A percentile compares a stretch with the other conserved stretches of the same genome.
phyloP scores from a whole-genome alignment of 1,284 basidiomycete species.

The Meripilus lineatus region DNA sequence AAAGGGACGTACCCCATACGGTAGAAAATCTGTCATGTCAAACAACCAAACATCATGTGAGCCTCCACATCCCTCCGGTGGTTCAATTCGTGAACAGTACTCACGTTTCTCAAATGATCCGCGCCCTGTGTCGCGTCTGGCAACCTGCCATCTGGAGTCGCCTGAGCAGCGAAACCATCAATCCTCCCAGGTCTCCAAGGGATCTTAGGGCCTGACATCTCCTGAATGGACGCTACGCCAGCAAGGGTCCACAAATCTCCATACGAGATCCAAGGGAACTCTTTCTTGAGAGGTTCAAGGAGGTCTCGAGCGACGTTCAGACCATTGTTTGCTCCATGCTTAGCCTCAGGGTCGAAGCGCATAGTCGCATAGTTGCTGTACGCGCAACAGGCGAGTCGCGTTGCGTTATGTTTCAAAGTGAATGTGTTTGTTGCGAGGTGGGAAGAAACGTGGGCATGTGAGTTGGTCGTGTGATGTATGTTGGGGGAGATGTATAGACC shows the following conservation, averaged over 20 bases:
- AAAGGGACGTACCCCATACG: conserved; percentile 68
- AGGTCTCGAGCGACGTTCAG: conserved; percentile 77
- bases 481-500: conserved; percentile 1
- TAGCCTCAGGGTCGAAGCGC: conserved; percentile 85
- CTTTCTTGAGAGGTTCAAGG: conserved; percentile 85
- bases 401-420: background rate
- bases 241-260: conserved; percentile 93
- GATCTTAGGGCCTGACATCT: conserved; percentile 79
- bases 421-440: too few relatives aligned
- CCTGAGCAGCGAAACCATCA: conserved; percentile 73
- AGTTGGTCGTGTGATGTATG: background rate
- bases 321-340: conserved; percentile 87
- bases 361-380: conserved; percentile 92
- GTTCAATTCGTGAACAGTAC: too few relatives aligned
- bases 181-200: conserved; percentile 89
- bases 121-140: conserved; percentile 86
- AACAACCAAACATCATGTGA: too few relatives aligned
- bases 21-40: conserved; percentile 83
- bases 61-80: too few relatives aligned
- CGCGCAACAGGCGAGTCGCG: too few relatives aligned
- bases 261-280: conserved; percentile 89
- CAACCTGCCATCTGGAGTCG: conserved; percentile 90
- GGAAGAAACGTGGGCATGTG: conserved; percentile 1
- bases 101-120: conserved; percentile 78
- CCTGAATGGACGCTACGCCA: conserved; percentile 84